These are phyloP conservation scores for Hansfordia pulvinata DNA, from an alignment of 2,329 filamentous ascomycete species.

Conservation along the genomic window DNA sequence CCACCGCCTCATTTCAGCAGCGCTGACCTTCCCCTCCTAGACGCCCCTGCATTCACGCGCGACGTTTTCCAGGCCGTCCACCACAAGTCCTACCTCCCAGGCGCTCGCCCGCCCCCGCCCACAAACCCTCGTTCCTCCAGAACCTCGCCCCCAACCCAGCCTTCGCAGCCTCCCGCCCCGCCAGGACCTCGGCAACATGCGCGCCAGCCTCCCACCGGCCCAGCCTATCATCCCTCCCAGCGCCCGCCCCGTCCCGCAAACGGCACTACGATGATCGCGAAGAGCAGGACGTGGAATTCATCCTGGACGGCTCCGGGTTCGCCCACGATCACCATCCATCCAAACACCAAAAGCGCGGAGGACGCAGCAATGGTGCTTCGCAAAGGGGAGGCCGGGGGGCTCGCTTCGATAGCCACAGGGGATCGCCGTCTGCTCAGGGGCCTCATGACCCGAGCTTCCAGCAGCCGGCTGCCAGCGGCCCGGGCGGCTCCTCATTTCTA, in stretches of 20 bases:
- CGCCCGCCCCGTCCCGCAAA: constrained; percentile 27
- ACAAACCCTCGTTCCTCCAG: constrained; percentile 7
- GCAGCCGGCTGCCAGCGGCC: too few relatives aligned
- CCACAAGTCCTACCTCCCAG: constrained; percentile 46
- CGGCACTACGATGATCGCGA: constrained; percentile 41
- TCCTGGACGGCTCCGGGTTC: constrained; percentile 9
- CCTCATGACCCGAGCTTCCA: too few relatives aligned
- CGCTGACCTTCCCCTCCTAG: too few relatives aligned
- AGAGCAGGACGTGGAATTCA: constrained; percentile 22
- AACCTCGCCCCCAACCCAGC: constrained; percentile 5
- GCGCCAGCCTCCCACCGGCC: constrained; percentile 5
- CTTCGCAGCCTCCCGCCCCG: constrained; percentile 6
- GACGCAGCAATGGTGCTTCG: not conserved
- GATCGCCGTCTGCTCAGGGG: too few relatives aligned
- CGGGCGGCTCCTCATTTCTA: too few relatives aligned
- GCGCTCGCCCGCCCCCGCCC: constrained; percentile 29
- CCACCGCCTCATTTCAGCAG: constrained; percentile 13
- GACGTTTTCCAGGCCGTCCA: constrained; percentile 56
- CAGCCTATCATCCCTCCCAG: constrained; percentile 5
- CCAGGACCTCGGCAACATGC: constrained; percentile 6
- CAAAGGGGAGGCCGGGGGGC: too few relatives aligned
- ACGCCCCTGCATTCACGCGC: constrained; percentile 49
- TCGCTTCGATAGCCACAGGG: constrained; percentile 9
- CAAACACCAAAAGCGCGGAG: too few relatives aligned
- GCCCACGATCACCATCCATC: too few relatives aligned